Conservation (phyloP, 768 basidiomycete species). For the Leccinum subgranulosum region DNA sequence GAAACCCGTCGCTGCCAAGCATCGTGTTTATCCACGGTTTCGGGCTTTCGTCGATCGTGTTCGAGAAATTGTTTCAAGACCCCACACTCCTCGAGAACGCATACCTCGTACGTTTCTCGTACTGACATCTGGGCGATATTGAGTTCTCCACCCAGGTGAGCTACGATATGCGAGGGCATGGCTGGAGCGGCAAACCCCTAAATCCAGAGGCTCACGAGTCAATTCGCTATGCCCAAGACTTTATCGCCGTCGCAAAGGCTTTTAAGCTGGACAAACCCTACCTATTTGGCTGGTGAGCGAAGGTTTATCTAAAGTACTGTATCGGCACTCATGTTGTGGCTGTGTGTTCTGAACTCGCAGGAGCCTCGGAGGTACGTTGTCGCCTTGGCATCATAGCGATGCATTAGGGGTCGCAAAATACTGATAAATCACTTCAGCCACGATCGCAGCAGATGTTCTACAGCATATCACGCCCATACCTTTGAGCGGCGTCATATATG, state of each 20-base stretch:
- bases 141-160: neutral
- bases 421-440: neutral
- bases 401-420: neutral
- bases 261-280: neutral
- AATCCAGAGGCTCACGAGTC: conserved; percentile 2
- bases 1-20: neutral
- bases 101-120: neutral
- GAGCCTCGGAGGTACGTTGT: conserved; percentile 5
- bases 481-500: conserved; percentile 5
- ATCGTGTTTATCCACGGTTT: neutral
- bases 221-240: conserved; percentile 7
- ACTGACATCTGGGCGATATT: neutral
- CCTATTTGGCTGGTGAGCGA: neutral
- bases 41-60: neutral
- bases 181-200: neutral
- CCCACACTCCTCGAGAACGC: neutral
- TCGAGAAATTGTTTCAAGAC: conserved; percentile 2
- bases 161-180: conserved; percentile 9
- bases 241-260: neutral
- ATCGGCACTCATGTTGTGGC: neutral
- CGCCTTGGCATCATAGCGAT: neutral
- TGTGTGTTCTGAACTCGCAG: neutral
- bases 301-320: neutral
- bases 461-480: neutral
- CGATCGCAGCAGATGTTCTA: conserved; percentile 1